Base-by-base conservation (phyloP, 164 flowering plant species). In the Vitis rupestris region DNA sequence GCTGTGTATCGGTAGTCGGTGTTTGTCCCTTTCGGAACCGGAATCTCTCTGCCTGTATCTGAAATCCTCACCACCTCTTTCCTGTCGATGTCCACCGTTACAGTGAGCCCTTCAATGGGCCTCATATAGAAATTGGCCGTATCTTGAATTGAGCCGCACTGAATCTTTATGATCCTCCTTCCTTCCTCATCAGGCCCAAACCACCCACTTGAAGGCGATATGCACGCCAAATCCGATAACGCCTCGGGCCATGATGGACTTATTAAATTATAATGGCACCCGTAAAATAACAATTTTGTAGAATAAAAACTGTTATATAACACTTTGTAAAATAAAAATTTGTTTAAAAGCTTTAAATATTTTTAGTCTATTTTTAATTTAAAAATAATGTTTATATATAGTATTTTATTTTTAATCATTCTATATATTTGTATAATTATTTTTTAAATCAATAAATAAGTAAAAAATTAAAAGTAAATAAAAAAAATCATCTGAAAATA, bases 111-210 rank as follows among this genome's bases (percentile, higher is more conserved):
- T 65, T 88, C 93, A 13, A 90, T 80, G 23, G 93, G 96, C 55
- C 93, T 79, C 96, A 90, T 88, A 80, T 81, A 90, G 76, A 76
- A 88, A 71, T 88, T 88, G 44, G 76, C 53, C 0, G 93, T 85
- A 70, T 58, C 89, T 52, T 81, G 44, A 19, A 5, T 71, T 1
- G 83, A 79, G 74, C 67, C 87, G 76, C 93, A 90, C 63, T 81
- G 82, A 15, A 90, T 78, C 69, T 86, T 88, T 1, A 82, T 63
- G 0, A 90, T 10, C 70, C 96, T 72, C 53, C 82, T 66, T 0
- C 79, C 83, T 49, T 84, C 91, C 66, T 90, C 91, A 0, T 58
- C 56, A 1, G 69, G 67, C 12, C 93, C 90, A 60, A 62, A 88
- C 93, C 93, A 88, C 0, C 93, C 93, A 0, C 81, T 7, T 0